Evolutionary conservation across 2,329 filamentous ascomycete genomes (phyloP).

Genomic region (Botryotinia convoluta): DNA sequence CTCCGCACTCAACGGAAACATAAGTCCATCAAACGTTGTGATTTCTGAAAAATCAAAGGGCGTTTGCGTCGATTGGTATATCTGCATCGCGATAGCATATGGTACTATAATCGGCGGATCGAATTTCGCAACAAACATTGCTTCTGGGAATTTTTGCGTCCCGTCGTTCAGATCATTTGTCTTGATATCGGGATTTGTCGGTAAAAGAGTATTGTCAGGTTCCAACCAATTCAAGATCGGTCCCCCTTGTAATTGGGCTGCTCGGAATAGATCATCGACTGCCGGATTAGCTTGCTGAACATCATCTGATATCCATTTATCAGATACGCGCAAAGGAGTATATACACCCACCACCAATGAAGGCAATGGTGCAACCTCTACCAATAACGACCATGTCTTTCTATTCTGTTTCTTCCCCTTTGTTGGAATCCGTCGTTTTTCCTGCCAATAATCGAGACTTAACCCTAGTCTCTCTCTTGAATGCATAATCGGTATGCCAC

Average conservation of each 20-base stretch:
- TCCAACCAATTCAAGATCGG: slow-evolving; percentile 68
- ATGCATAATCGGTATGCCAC: slow-evolving; percentile 71
- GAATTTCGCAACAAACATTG: slow-evolving; percentile 72
- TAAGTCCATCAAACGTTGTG: slow-evolving; percentile 50
- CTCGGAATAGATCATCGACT: slow-evolving; percentile 44
- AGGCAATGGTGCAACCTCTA: slow-evolving; percentile 59
- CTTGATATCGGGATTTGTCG: slow-evolving; percentile 43
- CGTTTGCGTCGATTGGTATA: slow-evolving; percentile 57
- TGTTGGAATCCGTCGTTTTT: slow-evolving; percentile 50
- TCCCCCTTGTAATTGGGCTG: slow-evolving; percentile 34
- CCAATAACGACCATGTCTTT: slow-evolving; percentile 63
- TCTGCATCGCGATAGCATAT: slow-evolving; percentile 58
- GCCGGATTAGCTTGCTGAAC: slow-evolving; percentile 57
- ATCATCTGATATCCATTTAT: slow-evolving; percentile 68
- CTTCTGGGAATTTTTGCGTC: slow-evolving; percentile 61
- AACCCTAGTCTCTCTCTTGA: slow-evolving; percentile 64
- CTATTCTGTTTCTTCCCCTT: slow-evolving; percentile 33
- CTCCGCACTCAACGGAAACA: slow-evolving; percentile 47
- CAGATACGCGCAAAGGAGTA: slow-evolving; percentile 66
- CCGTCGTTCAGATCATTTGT: slow-evolving; percentile 55
- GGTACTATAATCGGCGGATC: slow-evolving; percentile 73
- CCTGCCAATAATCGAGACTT: slow-evolving; percentile 75
- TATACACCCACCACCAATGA: slow-evolving; percentile 41
- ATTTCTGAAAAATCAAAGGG: slow-evolving; percentile 56
- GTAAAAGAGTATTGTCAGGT: slow-evolving; percentile 61